Evolutionary conservation across 2,329 filamentous ascomycete genomes (phyloP).

Genomic region (Trichophyton rubrum): DNA sequence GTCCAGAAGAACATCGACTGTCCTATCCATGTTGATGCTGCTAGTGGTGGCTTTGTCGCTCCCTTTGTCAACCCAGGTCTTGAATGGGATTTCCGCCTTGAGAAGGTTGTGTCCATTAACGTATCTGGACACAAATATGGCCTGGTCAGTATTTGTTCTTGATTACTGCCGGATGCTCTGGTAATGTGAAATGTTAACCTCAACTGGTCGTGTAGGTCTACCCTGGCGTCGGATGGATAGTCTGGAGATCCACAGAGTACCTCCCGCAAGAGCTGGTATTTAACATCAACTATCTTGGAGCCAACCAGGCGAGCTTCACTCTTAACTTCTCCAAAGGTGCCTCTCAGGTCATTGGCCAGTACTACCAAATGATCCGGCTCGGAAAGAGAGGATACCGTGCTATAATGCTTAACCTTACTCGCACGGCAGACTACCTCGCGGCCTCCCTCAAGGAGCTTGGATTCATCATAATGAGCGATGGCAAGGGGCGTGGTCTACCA

Average conservation of each 20-base stretch:
- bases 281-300: constrained; percentile 98
- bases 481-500: constrained; percentile 63
- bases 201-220: constrained; percentile 50
- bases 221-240: constrained; percentile 84
- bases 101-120: constrained; percentile 86
- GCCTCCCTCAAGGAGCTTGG: constrained; percentile 59
- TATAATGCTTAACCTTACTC: constrained; percentile 90
- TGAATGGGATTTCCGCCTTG: constrained; percentile 82
- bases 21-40: constrained; percentile 88
- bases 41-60: constrained; percentile 81
- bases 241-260: constrained; percentile 74
- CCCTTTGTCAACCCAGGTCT: constrained; percentile 78
- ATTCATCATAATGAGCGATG: constrained; percentile 80
- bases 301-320: constrained; percentile 89
- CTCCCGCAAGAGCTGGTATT: constrained; percentile 88
- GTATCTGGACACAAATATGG: constrained; percentile 85
- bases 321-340: constrained; percentile 96
- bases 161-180: constrained; percentile 31
- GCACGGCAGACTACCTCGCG: constrained; percentile 77
- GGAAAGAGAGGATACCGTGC: constrained; percentile 82
- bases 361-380: constrained; percentile 91
- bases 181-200: not conserved
- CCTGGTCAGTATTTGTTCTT: constrained; percentile 26
- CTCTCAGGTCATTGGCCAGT: constrained; percentile 88
- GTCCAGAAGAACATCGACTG: constrained; percentile 61